Conservation (phyloP, 2,329 filamentous ascomycete species). For the Cyphellophora attinorum region DNA sequence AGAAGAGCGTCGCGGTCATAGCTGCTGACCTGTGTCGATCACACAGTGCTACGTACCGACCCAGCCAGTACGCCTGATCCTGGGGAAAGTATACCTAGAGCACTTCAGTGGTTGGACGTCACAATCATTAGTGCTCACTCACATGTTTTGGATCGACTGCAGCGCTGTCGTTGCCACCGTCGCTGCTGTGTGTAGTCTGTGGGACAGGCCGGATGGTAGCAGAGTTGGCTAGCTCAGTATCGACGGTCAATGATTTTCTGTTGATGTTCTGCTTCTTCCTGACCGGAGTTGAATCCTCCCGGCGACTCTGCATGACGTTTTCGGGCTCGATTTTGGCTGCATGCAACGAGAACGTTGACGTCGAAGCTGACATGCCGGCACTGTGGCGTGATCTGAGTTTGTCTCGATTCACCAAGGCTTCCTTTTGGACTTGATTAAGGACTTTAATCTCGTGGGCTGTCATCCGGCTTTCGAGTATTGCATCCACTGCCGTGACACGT, state of each 20-base stretch:
- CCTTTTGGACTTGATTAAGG: constrained; percentile 11
- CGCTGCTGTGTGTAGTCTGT: too few species aligned
- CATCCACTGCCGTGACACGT: constrained; percentile 8
- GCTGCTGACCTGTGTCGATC: constrained; percentile 10
- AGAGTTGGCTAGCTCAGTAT: constrained; percentile 5
- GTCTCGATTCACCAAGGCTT: constrained; percentile 10
- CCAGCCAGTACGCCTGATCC: constrained; percentile 12
- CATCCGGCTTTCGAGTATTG: constrained; percentile 12
- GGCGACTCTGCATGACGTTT: constrained; percentile 1
- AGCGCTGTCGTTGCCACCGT: constrained; percentile 1
- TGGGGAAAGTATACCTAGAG: constrained; percentile 11
- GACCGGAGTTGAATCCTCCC: constrained; percentile 7
- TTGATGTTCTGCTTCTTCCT: constrained; percentile 2
- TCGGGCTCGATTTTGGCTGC: constrained; percentile 1
- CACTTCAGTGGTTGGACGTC: background rate
- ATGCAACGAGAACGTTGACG: constrained; percentile 1
- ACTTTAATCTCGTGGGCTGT: constrained; percentile 10
- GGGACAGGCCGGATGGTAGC: too few species aligned
- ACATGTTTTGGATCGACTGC: constrained; percentile 7
- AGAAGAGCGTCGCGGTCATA: background rate
- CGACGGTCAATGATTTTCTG: constrained; percentile 2
- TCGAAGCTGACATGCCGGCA: constrained; percentile 1
- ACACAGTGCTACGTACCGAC: constrained; percentile 13
- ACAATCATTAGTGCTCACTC: too few species aligned
- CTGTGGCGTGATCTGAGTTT: constrained; percentile 4